These are phyloP conservation scores for Tuber melanosporum DNA, from an alignment of 495 filamentous ascomycete species.

Conservation along the genomic window DNA sequence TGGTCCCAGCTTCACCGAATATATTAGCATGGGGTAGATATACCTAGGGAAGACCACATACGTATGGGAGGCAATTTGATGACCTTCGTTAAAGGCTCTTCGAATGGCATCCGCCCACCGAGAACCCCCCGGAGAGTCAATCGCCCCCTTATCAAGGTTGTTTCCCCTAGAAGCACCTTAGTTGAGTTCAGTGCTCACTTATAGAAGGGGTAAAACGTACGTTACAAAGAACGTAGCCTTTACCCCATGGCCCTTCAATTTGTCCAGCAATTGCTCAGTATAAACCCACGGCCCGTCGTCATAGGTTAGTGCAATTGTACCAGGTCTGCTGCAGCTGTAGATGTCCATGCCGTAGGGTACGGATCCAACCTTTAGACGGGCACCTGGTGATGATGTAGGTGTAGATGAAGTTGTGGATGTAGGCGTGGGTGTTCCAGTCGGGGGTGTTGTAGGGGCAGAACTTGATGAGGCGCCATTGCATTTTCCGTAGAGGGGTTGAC, in stretches of 20 bases:
- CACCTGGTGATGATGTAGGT: background rate
- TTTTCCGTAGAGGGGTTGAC: slow-evolving; percentile 27
- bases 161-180: slow-evolving; percentile 48
- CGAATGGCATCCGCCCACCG: slow-evolving; percentile 48
- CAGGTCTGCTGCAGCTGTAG: slow-evolving; percentile 6
- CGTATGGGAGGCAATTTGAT: slow-evolving; percentile 67
- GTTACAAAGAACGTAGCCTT: slow-evolving; percentile 66
- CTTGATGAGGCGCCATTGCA: slow-evolving; percentile 9
- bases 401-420: background rate
- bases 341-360: slow-evolving; percentile 30
- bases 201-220: slow-evolving; percentile 6
- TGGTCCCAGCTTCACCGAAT: slow-evolving; percentile 52
- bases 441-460: background rate
- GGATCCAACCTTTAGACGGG: slow-evolving; percentile 12
- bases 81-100: slow-evolving; percentile 56
- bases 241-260: slow-evolving; percentile 52
- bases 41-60: slow-evolving; percentile 1
- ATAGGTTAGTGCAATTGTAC: slow-evolving; percentile 49
- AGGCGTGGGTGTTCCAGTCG: background rate
- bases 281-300: slow-evolving; percentile 69
- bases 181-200: background rate
- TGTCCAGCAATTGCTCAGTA: slow-evolving; percentile 57
- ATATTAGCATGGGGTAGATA: background rate
- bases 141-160: slow-evolving; percentile 58
- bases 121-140: slow-evolving; percentile 47